A percentile compares a stretch with the other conserved stretches of the same genome.
Conservation (phyloP, 176 grass and related monocot species). For the Eleusine coracana region DNA sequence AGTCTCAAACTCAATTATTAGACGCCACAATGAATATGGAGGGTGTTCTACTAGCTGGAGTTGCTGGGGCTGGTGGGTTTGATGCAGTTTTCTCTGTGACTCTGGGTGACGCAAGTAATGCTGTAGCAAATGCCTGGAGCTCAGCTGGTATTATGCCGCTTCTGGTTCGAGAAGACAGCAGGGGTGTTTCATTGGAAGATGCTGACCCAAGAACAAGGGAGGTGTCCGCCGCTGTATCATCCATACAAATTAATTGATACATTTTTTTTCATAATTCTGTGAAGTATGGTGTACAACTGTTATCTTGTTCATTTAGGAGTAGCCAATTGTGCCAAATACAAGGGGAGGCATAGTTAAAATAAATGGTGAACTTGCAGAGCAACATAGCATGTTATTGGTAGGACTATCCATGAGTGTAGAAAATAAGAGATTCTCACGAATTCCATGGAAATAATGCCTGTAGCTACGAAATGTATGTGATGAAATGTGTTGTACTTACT, state of each 20-base stretch:
- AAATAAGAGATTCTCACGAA: not conserved
- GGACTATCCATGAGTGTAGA: slow-evolving; percentile 21
- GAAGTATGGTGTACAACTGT: slow-evolving; percentile 8
- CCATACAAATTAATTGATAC: slow-evolving; percentile 66
- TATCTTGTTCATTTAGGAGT: slow-evolving; percentile 38
- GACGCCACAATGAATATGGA: slow-evolving; percentile 84
- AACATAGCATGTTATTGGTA: slow-evolving; percentile 16
- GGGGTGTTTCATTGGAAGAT: slow-evolving; percentile 82
- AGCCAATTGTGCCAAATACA: slow-evolving; percentile 8
- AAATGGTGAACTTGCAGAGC: slow-evolving; percentile 36
- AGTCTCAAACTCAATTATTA: slow-evolving; percentile 74
- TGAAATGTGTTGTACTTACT: not conserved
- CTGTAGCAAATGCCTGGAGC: slow-evolving; percentile 65
- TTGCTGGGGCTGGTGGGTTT: slow-evolving; percentile 87
- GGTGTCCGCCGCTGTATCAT: slow-evolving; percentile 72
- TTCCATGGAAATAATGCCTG: not conserved
- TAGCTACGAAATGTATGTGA: not conserved
- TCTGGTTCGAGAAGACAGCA: slow-evolving; percentile 72
- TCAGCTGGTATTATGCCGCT: slow-evolving; percentile 74
- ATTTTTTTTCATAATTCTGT: slow-evolving; percentile 1
- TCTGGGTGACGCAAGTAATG: slow-evolving; percentile 73
- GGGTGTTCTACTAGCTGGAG: slow-evolving; percentile 87
- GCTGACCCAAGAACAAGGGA: slow-evolving; percentile 84
- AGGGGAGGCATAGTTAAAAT: slow-evolving; percentile 17
- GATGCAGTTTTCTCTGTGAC: slow-evolving; percentile 86